Conservation (phyloP, 1,284 basidiomycete genomes). For the Ustilago curta region DNA sequence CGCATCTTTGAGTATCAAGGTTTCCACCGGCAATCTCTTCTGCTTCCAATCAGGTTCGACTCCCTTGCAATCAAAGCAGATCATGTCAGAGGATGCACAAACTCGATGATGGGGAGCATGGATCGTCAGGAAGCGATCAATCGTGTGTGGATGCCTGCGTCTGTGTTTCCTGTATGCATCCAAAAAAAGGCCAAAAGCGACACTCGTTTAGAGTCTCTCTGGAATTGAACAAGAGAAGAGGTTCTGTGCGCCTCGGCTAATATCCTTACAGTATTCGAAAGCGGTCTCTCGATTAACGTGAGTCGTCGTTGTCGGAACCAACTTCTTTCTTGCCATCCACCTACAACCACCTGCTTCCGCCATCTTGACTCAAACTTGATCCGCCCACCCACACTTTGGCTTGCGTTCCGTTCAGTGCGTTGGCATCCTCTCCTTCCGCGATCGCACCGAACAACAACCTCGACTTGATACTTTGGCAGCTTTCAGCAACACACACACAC, state of each 20-base stretch:
- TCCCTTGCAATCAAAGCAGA: background rate
- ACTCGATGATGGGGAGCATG: background rate
- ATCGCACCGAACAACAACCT: background rate
- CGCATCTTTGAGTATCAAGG: too few relatives aligned
- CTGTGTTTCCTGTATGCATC: background rate
- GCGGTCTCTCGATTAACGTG: background rate
- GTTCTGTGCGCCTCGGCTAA: constrained; percentile 10
- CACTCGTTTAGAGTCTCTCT: background rate
- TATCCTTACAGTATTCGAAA: background rate
- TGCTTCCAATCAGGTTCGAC: too few relatives aligned
- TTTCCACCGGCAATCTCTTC: too few relatives aligned
- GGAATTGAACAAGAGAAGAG: background rate
- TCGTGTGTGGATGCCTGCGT: background rate
- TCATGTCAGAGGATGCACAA: background rate
- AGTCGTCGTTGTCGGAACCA: background rate
- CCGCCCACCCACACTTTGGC: background rate
- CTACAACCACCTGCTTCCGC: background rate
- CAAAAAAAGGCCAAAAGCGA: background rate
- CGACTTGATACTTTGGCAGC: background rate
- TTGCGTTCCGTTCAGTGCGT: background rate
- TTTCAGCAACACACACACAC: background rate
- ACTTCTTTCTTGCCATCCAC: constrained; percentile 5
- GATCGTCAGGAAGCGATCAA: background rate
- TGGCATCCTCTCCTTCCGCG: background rate
- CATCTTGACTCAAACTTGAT: too few relatives aligned